phyloP scores from a whole-genome alignment of 1,284 basidiomycete genomes.

The Puccinia triticina region DNA sequence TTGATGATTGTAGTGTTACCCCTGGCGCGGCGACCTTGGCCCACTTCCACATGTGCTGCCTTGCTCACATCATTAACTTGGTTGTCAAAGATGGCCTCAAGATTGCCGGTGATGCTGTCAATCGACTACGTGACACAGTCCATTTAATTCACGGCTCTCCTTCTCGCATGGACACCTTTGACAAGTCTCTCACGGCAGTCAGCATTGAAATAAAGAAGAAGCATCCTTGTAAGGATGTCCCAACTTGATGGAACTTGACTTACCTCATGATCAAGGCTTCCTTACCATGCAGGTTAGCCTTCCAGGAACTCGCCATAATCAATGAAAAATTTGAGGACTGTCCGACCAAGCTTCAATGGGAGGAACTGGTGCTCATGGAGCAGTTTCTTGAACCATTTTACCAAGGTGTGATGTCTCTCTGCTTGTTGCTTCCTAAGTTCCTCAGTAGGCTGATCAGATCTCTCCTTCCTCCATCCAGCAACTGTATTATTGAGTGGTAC shows the following conservation, averaged over 20 bases:
- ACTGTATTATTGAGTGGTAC: too few relatives aligned
- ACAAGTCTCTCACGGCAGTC: too few relatives aligned
- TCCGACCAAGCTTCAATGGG: too few relatives aligned
- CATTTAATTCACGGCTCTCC: too few relatives aligned
- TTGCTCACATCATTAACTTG: too few relatives aligned
- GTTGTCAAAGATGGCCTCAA: too few relatives aligned
- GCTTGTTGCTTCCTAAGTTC: too few relatives aligned
- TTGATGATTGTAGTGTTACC: not conserved
- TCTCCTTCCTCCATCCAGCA: too few relatives aligned
- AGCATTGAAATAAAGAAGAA: not conserved
- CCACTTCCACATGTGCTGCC: not conserved
- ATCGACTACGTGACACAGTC: too few relatives aligned
- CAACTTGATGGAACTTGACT: not conserved
- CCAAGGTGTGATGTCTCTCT: not conserved
- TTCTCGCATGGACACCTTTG: too few relatives aligned
- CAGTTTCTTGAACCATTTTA: constrained; percentile 15
- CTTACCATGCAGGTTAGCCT: not conserved
- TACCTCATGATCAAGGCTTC: not conserved
- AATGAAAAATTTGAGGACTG: not conserved
- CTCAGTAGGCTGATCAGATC: too few relatives aligned
- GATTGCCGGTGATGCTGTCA: too few relatives aligned
- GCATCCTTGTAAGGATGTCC: constrained; percentile 16
- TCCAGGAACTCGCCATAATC: not conserved
- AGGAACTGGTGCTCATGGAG: not conserved
- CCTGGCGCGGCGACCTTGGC: not conserved